Base-by-base conservation (phyloP, 306 rosid species). In the Geum urbanum region DNA sequence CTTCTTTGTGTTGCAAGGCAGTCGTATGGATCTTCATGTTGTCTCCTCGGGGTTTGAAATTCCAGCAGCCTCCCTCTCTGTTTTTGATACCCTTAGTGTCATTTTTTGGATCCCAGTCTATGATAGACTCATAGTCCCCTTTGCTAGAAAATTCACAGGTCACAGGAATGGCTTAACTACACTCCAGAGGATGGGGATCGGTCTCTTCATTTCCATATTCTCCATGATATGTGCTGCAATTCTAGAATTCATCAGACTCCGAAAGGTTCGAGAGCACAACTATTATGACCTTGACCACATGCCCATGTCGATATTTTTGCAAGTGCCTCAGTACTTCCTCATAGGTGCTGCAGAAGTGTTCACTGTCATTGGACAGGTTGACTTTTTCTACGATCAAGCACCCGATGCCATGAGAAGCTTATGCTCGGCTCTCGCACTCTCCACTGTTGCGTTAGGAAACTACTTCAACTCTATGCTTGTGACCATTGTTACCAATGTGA, bases 41-140 rank as follows among this genome's bases (percentile, higher is more conserved):
- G 71, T 58, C 11, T 24, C 20, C 27, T 67, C 71, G 8, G 50
- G 47, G 47, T 67, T 67, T 53, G 20, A 67, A 40, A 67, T 67
- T 53, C 71, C 71, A 15, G 58, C 71, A 50, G 77, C 64, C 15
- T 66, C 79, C 41, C 72, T 76, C 20, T 72, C 81, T 7, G 58
- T 73, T 22, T 76, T 75, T 7, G 41, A 76, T 62, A 79, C 76
- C 61, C 4, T 81, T 13, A 76, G 81, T 39, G 78, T 81, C 67
- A 62, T 64, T 11, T 0, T 73, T 8, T 81, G 79, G 78, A 72
- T 74, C 52, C 78, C 78, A 7, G 10, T 74, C 43, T 74, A 67
- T 48, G 78, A 66, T 65, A 18, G 72, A 5, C 19, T 63, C 72
- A 57, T 79, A 16, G 77, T 79, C 19, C 78, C 71, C 9, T 20